A percentile compares a stretch with the other conserved stretches of the same genome.
Evolutionary conservation across 2,329 filamentous ascomycete species (phyloP).

Genomic region (Graphilbum ipis-grandicollis): DNA sequence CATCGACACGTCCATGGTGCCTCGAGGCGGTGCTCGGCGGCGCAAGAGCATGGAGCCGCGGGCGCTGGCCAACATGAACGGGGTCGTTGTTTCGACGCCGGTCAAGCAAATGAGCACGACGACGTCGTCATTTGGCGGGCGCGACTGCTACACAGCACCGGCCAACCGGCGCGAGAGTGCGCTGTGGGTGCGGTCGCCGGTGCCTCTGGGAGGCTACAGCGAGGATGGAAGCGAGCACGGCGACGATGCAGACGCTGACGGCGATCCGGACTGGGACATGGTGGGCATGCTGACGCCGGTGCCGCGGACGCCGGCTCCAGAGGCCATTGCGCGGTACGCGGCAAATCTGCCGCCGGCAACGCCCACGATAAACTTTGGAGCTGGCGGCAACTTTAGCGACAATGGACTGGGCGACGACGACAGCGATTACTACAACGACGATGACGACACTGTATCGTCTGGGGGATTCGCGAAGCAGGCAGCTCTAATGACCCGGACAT

Average conservation of each 20-base stretch:
- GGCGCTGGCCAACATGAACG: conserved; percentile 50
- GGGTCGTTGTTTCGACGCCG: conserved; percentile 34
- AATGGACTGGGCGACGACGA: conserved; percentile 8
- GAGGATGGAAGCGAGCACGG: conserved; percentile 12
- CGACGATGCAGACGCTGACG: conserved; percentile 13
- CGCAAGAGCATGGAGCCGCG: conserved; percentile 71
- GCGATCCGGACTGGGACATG: conserved; percentile 16
- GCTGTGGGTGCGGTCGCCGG: conserved; percentile 36
- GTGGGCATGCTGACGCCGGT: conserved; percentile 32
- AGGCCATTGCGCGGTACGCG: conserved; percentile 33
- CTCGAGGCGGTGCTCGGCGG: conserved; percentile 52
- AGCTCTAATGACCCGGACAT: conserved; percentile 30
- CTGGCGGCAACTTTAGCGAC: conserved; percentile 4
- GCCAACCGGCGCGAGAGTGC: conserved; percentile 33
- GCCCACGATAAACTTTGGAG: conserved; percentile 21
- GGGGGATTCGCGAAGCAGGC: too few species aligned
- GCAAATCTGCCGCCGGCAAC: conserved; percentile 29
- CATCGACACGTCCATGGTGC: conserved; percentile 48
- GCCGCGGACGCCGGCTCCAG: conserved; percentile 39
- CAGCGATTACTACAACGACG: conserved; percentile 7
- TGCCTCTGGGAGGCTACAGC: conserved; percentile 14
- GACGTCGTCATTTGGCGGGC: conserved; percentile 12
- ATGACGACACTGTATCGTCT: conserved; percentile 12
- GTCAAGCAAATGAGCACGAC: conserved; percentile 10
- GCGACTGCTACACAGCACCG: conserved; percentile 22